Evolutionary conservation across 306 rosid species (phyloP).

Genomic region (Cucumis cinereus): DNA sequence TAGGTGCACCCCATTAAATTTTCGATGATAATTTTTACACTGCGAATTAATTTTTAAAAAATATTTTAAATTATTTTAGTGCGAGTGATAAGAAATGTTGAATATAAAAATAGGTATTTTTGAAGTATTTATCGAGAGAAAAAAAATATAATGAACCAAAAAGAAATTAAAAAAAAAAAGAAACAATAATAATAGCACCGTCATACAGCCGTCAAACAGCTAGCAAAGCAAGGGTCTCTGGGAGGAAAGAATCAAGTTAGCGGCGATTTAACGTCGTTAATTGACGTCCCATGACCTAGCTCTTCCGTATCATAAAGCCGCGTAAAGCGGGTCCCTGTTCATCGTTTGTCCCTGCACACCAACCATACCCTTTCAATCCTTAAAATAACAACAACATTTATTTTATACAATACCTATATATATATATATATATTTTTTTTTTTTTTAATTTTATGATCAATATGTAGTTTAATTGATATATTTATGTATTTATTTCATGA

Average conservation of each 20-base stretch:
- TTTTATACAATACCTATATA: too few species aligned
- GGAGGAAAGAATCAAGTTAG: not conserved
- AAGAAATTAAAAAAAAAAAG: not conserved
- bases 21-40: too few species aligned
- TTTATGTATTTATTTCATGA: too few species aligned
- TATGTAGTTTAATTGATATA: too few species aligned
- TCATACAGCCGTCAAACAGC: not conserved
- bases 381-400: not conserved
- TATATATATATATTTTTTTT: too few species aligned
- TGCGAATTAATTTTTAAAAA: too few species aligned
- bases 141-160: not conserved
- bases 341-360: conserved; percentile 16
- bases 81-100: too few species aligned
- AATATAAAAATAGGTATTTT: too few species aligned
- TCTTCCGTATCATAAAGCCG: conserved; percentile 18
- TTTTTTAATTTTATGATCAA: too few species aligned
- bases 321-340: conserved; percentile 23
- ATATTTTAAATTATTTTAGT: too few species aligned
- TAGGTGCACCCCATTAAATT: too few species aligned
- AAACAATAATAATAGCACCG: not conserved
- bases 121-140: too few species aligned
- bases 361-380: not conserved
- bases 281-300: not conserved
- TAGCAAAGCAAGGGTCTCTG: not conserved
- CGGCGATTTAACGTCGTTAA: not conserved